Conservation (phyloP, 768 basidiomycete genomes). For the Lenzites betulinus region DNA sequence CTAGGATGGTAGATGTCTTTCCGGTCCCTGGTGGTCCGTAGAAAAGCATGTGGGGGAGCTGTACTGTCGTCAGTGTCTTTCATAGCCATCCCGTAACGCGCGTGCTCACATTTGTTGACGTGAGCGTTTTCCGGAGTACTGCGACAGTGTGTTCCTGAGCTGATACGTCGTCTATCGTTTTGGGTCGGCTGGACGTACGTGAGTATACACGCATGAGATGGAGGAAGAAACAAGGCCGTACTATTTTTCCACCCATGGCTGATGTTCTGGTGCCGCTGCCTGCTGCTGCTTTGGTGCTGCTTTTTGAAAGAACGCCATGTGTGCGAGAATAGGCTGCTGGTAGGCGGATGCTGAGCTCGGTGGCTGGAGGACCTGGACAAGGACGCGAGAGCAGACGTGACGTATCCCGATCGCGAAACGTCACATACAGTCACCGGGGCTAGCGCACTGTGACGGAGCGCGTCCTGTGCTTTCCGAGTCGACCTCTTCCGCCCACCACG, state of each 20-base stretch:
- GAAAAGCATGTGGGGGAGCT: constrained; percentile 99
- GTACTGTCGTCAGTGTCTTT: constrained; percentile 5
- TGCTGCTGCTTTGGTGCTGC: constrained; percentile 17
- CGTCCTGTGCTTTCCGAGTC: constrained; percentile 22
- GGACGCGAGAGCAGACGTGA: too few relatives aligned
- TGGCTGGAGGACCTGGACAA: background rate
- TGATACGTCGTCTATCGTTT: constrained; percentile 97
- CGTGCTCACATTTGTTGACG: constrained; percentile 78
- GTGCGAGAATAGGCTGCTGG: background rate
- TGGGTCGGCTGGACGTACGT: constrained; percentile 70
- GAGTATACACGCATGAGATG: too few relatives aligned
- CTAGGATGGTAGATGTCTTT: constrained; percentile 97
- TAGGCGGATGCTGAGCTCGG: too few relatives aligned
- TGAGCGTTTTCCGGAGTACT: constrained; percentile 87
- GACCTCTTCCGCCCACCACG: constrained; percentile 12
- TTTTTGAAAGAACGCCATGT: constrained; percentile 52
- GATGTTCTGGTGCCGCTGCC: constrained; percentile 49
- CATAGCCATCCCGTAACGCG: background rate
- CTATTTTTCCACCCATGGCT: constrained; percentile 99
- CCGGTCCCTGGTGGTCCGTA: constrained; percentile 99
- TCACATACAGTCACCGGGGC: constrained; percentile 23
- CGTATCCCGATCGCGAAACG: constrained; percentile 29
- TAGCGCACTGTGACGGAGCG: constrained; percentile 38
- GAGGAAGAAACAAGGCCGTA: constrained; percentile 38
- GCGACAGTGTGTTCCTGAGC: constrained; percentile 96